Conservation (phyloP, 805 yeast species). For the Starmera pachycereana region DNA sequence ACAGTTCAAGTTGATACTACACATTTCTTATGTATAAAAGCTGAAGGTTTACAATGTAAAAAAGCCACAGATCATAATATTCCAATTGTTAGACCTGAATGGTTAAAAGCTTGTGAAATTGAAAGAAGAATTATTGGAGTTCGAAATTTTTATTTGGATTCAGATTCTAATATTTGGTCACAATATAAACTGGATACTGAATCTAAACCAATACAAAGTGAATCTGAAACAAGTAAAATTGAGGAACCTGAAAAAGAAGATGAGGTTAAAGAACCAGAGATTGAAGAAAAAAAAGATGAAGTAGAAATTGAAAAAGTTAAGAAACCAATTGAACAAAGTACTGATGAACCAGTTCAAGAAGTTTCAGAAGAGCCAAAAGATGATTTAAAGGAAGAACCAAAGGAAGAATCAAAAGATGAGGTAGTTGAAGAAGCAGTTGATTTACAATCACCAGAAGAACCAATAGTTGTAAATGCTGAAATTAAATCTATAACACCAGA, state of each 20-base stretch:
- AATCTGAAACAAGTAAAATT: conserved; percentile 1
- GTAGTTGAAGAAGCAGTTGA: too few species aligned
- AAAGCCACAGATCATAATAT: conserved; percentile 80
- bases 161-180: conserved; percentile 32
- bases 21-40: conserved; percentile 74
- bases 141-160: conserved; percentile 67
- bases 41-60: conserved; percentile 61
- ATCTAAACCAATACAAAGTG: conserved; percentile 1
- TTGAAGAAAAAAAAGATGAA: neutral
- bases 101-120: conserved; percentile 88
- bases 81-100: conserved; percentile 92
- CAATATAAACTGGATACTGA: conserved; percentile 33
- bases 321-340: too few species aligned
- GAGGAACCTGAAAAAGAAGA: conserved; percentile 3
- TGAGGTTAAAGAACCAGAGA: neutral
- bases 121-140: conserved; percentile 92
- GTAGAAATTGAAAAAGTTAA: too few species aligned
- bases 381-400: neutral
- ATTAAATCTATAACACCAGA: too few species aligned
- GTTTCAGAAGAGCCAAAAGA: conserved; percentile 2
- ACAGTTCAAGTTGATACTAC: conserved; percentile 85
- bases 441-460: too few species aligned
- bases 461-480: too few species aligned
- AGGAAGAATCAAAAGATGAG: conserved; percentile 2
- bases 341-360: too few species aligned